Conservation (phyloP, 495 filamentous ascomycete genomes). For the Copromyces sp. region DNA sequence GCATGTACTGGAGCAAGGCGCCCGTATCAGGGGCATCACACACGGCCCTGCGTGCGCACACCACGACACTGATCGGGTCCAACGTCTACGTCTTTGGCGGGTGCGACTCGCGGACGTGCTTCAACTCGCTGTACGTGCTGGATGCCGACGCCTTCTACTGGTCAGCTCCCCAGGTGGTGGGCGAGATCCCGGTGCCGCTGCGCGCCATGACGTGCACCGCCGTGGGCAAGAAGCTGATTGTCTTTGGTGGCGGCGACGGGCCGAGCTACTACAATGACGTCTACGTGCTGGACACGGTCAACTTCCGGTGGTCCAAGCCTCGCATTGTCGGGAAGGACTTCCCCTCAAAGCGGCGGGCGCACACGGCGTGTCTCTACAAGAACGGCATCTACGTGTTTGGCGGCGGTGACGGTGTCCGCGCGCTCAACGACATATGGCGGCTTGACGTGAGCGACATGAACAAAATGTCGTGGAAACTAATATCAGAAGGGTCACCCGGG, state of each 20-base stretch:
- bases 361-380: constrained; percentile 56
- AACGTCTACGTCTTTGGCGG: constrained; percentile 59
- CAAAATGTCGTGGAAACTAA: constrained; percentile 54
- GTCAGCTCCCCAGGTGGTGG: constrained; percentile 47
- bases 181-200: constrained; percentile 50
- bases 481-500: constrained; percentile 27
- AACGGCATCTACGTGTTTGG: constrained; percentile 60
- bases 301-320: constrained; percentile 48
- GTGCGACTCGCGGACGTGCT: constrained; percentile 52
- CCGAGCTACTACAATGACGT: constrained; percentile 60
- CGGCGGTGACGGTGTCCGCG: constrained; percentile 53
- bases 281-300: constrained; percentile 56
- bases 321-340: constrained; percentile 40
- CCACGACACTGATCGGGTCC: constrained; percentile 48
- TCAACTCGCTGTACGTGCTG: constrained; percentile 55
- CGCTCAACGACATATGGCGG: constrained; percentile 58
- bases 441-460: constrained; percentile 51
- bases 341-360: constrained; percentile 48
- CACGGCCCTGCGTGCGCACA: constrained; percentile 51
- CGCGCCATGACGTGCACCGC: constrained; percentile 59
- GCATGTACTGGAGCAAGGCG: constrained; percentile 60
- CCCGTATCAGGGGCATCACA: constrained; percentile 46
- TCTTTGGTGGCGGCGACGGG: constrained; percentile 57
- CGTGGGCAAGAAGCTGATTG: constrained; percentile 53
- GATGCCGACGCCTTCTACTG: constrained; percentile 58